Evolutionary conservation across 306 rosid species (phyloP).

Genomic region (Acacia crassicarpa): DNA sequence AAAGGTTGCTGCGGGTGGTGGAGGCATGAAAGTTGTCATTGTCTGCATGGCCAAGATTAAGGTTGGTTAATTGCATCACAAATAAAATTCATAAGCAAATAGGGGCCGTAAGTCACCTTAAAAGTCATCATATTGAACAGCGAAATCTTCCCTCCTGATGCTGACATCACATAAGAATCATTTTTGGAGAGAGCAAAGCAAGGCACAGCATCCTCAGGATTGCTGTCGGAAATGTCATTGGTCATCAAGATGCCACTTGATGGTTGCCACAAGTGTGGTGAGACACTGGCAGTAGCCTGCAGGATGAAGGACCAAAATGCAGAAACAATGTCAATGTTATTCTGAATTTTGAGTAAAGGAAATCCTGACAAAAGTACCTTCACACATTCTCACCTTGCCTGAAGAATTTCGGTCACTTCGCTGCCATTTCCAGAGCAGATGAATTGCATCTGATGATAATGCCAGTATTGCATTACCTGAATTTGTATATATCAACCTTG

Average conservation of each 20-base stretch:
- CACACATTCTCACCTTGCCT: slow-evolving; percentile 57
- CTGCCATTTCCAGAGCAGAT: slow-evolving; percentile 94
- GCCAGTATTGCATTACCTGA: slow-evolving; percentile 92
- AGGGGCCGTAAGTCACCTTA: slow-evolving; percentile 54
- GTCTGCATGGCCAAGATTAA: slow-evolving; percentile 61
- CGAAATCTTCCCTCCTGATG: slow-evolving; percentile 96
- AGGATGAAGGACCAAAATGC: slow-evolving; percentile 33
- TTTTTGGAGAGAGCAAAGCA: slow-evolving; percentile 95
- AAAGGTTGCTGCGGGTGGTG: slow-evolving; percentile 97
- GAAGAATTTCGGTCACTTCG: slow-evolving; percentile 77
- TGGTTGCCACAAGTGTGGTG: slow-evolving; percentile 95
- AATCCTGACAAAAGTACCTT: slow-evolving; percentile 24
- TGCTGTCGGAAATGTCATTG: slow-evolving; percentile 72
- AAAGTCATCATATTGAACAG: slow-evolving; percentile 98
- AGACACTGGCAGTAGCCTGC: slow-evolving; percentile 85
- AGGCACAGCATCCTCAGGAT: slow-evolving; percentile 82
- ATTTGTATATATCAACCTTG: slow-evolving; percentile 91
- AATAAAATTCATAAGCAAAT: slow-evolving; percentile 12
- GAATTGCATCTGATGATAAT: slow-evolving; percentile 91
- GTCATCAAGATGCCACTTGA: slow-evolving; percentile 95
- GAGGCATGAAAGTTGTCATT: slow-evolving; percentile 98
- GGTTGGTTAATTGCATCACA: slow-evolving; percentile 35
- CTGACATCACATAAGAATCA: slow-evolving; percentile 98
- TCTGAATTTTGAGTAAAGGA: slow-evolving; percentile 14
- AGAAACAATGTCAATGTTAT: slow-evolving; percentile 20